A percentile compares a stretch with the other conserved stretches of the same genome.
phyloP scores from a whole-genome alignment of 2,329 filamentous ascomycete species.

The Colletotrichum sidae region DNA sequence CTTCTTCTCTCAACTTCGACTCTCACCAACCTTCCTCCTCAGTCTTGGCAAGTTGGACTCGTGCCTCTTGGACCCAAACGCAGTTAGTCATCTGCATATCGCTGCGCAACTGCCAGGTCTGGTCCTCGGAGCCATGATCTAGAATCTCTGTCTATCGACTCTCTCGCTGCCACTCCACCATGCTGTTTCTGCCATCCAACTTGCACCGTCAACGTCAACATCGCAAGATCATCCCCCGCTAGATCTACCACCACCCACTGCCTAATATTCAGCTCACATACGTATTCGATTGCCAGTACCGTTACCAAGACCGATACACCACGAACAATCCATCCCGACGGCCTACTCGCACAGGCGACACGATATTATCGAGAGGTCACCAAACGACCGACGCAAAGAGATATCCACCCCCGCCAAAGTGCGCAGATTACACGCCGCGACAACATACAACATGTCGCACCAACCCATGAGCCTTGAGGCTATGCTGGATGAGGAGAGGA shows the following conservation, averaged over 20 bases:
- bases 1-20: conserved; percentile 5
- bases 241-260: conserved; percentile 26
- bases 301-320: conserved; percentile 11
- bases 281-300: conserved; percentile 17
- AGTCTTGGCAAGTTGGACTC: conserved; percentile 34
- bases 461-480: conserved; percentile 80
- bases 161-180: conserved; percentile 38
- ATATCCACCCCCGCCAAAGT: conserved; percentile 1
- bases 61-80: conserved; percentile 26
- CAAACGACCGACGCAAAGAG: conserved; percentile 5
- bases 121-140: conserved; percentile 40
- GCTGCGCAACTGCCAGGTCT: conserved; percentile 28
- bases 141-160: conserved; percentile 23
- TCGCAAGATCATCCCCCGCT: conserved; percentile 43
- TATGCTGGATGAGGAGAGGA: conserved; percentile 80
- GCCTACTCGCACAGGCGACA: conserved; percentile 12
- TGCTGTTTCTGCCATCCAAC: conserved; percentile 41
- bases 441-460: conserved; percentile 44
- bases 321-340: neutral
- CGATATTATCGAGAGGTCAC: neutral
- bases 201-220: conserved; percentile 39
- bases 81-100: conserved; percentile 15
- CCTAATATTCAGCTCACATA: neutral
- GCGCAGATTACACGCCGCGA: neutral
- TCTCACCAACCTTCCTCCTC: neutral